A percentile compares a stretch with the other conserved stretches of the same genome.
These are phyloP conservation scores for Cercospora citrullina DNA, from an alignment of 2,329 filamentous ascomycete species.

Conservation along the genomic window DNA sequence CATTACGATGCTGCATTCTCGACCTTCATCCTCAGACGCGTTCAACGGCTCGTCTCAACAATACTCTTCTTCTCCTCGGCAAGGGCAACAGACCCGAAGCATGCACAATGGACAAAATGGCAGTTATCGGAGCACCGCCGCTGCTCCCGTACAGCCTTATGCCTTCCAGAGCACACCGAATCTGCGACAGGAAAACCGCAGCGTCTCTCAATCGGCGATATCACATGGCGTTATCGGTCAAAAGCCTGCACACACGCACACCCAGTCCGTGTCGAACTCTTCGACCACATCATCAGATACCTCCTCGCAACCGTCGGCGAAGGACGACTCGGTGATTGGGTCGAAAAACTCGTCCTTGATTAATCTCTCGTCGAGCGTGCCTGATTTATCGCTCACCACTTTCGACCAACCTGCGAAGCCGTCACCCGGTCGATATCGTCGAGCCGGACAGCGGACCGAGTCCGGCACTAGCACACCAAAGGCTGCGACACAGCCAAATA, in stretches of 20 bases:
- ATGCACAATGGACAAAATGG: constrained; percentile 46
- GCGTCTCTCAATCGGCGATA: constrained; percentile 54
- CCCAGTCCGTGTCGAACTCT: constrained; percentile 40
- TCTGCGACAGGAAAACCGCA: constrained; percentile 58
- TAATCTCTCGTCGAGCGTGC: constrained; percentile 53
- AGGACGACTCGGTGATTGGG: constrained; percentile 40
- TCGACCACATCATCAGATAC: constrained; percentile 54
- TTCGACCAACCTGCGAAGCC: constrained; percentile 61
- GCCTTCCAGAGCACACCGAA: constrained; percentile 55
- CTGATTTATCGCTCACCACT: constrained; percentile 57
- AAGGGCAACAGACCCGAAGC: constrained; percentile 45
- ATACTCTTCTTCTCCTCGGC: constrained; percentile 42
- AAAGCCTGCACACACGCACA: constrained; percentile 44
- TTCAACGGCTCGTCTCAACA: constrained; percentile 44
- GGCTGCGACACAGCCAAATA: constrained; percentile 37
- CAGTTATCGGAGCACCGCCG: constrained; percentile 45
- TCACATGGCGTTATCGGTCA: constrained; percentile 26
- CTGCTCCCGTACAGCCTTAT: constrained; percentile 52
- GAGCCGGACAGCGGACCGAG: constrained; percentile 58
- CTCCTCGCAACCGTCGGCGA: constrained; percentile 39
- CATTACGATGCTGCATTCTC: constrained; percentile 52
- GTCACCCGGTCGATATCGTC: constrained; percentile 81
- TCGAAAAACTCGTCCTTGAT: constrained; percentile 42
- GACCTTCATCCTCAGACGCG: constrained; percentile 49
- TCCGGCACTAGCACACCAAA: constrained; percentile 44